Base-by-base conservation (phyloP, 106 monocot species). In the Phalaenopsis equestris region DNA sequence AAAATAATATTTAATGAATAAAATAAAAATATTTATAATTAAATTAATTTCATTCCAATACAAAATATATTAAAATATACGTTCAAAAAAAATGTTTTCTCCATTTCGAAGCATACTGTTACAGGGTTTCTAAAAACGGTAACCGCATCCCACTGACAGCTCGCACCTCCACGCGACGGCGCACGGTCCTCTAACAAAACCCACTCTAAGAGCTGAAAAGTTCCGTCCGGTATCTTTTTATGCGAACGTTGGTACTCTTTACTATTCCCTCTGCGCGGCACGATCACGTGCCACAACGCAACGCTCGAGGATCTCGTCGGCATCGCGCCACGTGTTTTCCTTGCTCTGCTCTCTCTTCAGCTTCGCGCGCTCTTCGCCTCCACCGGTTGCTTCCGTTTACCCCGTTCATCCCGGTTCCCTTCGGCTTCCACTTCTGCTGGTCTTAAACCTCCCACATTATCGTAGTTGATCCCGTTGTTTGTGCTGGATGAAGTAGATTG, bases 61-160 rank as follows among this genome's bases (percentile, higher is more conserved):
- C 30, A 30, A 30, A 30, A 30, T 30, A 30, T 30, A 30, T 30
- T 30, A 30, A 30, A 30, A 30, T 30, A 30, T 30, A 30, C 30
- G 30, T 30, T 30, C 30, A 30, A n/a, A n/a, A n/a, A n/a, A n/a
- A n/a, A n/a, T n/a, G n/a, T n/a, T n/a, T n/a, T n/a, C 30, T 30
- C 30, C 30, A 30, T 30, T 30, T 30, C 30, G 30, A 30, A 30
- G 30, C 30, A 30, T 30, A 30, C 30, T 30, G 30, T 52, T 52
- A 10, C 52, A 52, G 8, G 64, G 24, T 24, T 23, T 65, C 64
- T 65, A 65, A 8, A 23, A 65, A 65, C 64, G 64, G 64, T 1
- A 65, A 65, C 64, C 64, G 64, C 24, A 65, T 65, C 64, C 64
- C 64, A 65, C 64, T 65, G 64, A 65, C 64, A 65, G 64, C 23